phyloP scores from a whole-genome alignment of 2,329 filamentous ascomycete species.

The Sarocladium oryzae region DNA sequence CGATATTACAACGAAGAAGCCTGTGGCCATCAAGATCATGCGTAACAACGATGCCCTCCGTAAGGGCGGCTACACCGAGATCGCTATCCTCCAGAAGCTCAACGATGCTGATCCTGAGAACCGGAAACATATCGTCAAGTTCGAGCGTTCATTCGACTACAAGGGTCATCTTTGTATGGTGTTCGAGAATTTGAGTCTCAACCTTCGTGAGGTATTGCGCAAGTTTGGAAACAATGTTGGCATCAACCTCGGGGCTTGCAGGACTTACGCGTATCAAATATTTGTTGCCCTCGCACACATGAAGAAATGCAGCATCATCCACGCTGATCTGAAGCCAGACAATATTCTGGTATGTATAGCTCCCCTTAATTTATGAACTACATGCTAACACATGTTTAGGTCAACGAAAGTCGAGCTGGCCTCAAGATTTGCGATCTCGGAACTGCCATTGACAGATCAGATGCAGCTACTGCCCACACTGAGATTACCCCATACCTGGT shows the following conservation, averaged over 20 bases:
- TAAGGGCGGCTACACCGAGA: slow-evolving; percentile 90
- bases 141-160: slow-evolving; percentile 85
- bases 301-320: slow-evolving; percentile 86
- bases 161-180: slow-evolving; percentile 94
- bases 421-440: slow-evolving; percentile 96
- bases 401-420: slow-evolving; percentile 74
- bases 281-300: slow-evolving; percentile 84
- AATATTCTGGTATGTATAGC: slow-evolving; percentile 68
- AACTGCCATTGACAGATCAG: slow-evolving; percentile 86
- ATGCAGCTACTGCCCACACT: slow-evolving; percentile 63
- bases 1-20: slow-evolving; percentile 64
- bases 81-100: slow-evolving; percentile 84
- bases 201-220: slow-evolving; percentile 86
- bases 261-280: slow-evolving; percentile 88
- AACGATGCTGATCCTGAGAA: slow-evolving; percentile 80
- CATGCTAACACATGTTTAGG: slow-evolving; percentile 33
- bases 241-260: slow-evolving; percentile 80
- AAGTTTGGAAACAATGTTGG: slow-evolving; percentile 94
- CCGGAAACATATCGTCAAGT: slow-evolving; percentile 84
- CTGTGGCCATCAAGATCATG: slow-evolving; percentile 97
- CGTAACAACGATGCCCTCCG: slow-evolving; percentile 89
- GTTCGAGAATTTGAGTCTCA: slow-evolving; percentile 91
- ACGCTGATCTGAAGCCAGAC: slow-evolving; percentile 95
- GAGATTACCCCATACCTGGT: slow-evolving; percentile 93
- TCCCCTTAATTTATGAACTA: slow-evolving; percentile 9